These are phyloP conservation scores for Stereum hirsutum DNA, from an alignment of 1,284 basidiomycete genomes.

Conservation along the genomic window DNA sequence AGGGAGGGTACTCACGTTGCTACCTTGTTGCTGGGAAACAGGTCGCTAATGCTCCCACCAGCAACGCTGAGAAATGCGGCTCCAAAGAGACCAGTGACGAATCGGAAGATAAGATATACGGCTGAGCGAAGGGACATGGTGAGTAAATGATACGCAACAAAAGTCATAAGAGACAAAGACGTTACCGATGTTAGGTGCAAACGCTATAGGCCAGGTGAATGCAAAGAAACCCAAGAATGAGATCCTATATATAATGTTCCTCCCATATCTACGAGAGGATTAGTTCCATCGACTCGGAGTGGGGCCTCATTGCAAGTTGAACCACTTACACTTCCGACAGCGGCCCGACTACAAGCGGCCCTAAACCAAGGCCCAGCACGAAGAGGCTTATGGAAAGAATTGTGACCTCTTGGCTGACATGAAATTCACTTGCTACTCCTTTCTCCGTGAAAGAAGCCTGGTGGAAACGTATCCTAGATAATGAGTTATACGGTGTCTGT, in stretches of 20 bases:
- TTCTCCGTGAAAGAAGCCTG: slow-evolving; percentile 62
- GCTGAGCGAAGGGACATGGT: slow-evolving; percentile 20
- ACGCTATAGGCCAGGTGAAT: slow-evolving; percentile 45
- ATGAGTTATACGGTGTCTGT: slow-evolving; percentile 3
- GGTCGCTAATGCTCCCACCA: slow-evolving; percentile 72
- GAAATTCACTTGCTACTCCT: slow-evolving; percentile 50
- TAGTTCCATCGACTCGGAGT: no score
- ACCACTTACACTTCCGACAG: slow-evolving; percentile 48
- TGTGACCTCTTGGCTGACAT: slow-evolving; percentile 52
- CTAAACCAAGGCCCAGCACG: slow-evolving; percentile 46
- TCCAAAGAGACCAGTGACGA: slow-evolving; percentile 61
- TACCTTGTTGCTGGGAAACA: slow-evolving; percentile 57
- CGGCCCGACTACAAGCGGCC: slow-evolving; percentile 42
- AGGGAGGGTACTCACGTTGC: slow-evolving; percentile 40
- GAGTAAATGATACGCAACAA: slow-evolving; percentile 5
- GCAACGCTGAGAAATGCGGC: slow-evolving; percentile 74
- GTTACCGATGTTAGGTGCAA: slow-evolving; percentile 36
- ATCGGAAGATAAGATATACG: slow-evolving; percentile 61
- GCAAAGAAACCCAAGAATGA: slow-evolving; percentile 31
- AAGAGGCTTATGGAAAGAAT: slow-evolving; percentile 68
- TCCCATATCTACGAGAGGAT: no score
- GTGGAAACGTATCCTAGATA: background rate
- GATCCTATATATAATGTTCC: slow-evolving; percentile 28
- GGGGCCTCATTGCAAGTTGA: no score
- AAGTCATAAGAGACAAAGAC: slow-evolving; percentile 4